These are phyloP conservation scores for Alternaria dauci DNA, from an alignment of 2,329 filamentous ascomycete species.

Conservation along the genomic window DNA sequence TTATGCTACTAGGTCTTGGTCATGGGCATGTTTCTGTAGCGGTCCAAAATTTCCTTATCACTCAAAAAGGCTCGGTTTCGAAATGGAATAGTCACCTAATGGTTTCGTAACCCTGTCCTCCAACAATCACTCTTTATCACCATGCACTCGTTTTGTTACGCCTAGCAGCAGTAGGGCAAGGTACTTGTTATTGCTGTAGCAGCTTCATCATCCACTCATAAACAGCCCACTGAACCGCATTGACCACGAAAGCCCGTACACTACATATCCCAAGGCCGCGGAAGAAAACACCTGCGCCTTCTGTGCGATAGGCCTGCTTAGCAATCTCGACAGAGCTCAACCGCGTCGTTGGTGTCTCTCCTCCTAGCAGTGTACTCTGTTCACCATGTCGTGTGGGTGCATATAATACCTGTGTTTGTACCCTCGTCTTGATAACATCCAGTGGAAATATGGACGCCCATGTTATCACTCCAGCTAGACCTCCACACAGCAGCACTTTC, in stretches of 20 bases:
- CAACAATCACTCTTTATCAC: background rate
- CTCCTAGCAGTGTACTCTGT: conserved; percentile 30
- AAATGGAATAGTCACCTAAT: conserved; percentile 11
- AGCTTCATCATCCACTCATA: conserved; percentile 85
- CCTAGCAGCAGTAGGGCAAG: background rate
- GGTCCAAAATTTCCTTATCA: conserved; percentile 45
- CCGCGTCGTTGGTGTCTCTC: conserved; percentile 36
- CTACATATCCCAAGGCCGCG: conserved; percentile 84
- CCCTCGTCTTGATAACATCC: conserved; percentile 88
- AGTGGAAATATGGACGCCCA: conserved; percentile 92
- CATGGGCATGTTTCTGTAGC: conserved; percentile 22
- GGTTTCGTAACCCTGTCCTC: background rate
- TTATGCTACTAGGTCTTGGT: conserved; percentile 20
- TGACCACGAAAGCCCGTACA: conserved; percentile 86
- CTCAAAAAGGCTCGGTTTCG: conserved; percentile 42
- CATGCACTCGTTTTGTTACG: background rate
- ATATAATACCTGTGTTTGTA: conserved; percentile 73
- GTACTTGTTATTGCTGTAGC: conserved; percentile 25
- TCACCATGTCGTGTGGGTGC: conserved; percentile 22
- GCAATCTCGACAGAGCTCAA: conserved; percentile 70
- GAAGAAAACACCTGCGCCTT: conserved; percentile 80
- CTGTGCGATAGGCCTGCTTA: conserved; percentile 71
- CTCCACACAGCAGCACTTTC: conserved; percentile 81
- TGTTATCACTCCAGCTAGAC: conserved; percentile 83
- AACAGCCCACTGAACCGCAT: conserved; percentile 89